Evolutionary conservation across 306 rosid genomes (phyloP).

Genomic region (Ochetophila trinervis): DNA sequence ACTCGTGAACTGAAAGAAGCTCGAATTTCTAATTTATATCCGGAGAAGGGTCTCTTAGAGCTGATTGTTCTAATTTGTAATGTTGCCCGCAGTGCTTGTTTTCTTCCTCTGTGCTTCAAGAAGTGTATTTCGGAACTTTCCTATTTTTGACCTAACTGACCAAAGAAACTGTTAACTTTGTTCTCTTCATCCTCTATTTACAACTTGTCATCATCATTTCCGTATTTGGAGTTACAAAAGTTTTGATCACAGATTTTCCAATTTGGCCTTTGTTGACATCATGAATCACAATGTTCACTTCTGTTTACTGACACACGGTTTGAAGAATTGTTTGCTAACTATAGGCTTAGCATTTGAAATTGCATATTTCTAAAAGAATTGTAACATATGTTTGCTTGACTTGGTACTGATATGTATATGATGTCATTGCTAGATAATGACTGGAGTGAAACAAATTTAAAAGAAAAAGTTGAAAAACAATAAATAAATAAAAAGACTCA

Average conservation of each 20-base stretch:
- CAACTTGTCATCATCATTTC: neutral
- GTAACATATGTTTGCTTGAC: conserved; percentile 4
- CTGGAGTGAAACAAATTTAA: neutral
- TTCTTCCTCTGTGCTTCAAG: neutral
- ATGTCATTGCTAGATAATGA: conserved; percentile 10
- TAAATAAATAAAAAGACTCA: too few species aligned
- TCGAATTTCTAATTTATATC: neutral
- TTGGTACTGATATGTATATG: neutral
- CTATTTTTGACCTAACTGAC: neutral
- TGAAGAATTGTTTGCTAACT: too few species aligned
- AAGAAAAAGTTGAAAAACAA: too few species aligned
- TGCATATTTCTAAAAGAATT: conserved; percentile 6
- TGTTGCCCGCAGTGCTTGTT: neutral
- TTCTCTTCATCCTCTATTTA: neutral
- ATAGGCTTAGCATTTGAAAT: neutral
- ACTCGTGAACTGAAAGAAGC: neutral
- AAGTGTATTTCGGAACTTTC: neutral
- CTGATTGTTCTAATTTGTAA: neutral
- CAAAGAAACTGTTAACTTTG: neutral
- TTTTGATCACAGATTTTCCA: neutral
- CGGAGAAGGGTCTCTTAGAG: neutral
- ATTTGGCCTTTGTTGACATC: neutral
- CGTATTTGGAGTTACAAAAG: neutral
- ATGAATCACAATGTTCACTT: too few species aligned
- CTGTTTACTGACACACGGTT: too few species aligned